A percentile compares a stretch with the other conserved stretches of the same genome.
phyloP scores from a whole-genome alignment of 176 grass and related monocot genomes.

The Triticum turgidum region DNA sequence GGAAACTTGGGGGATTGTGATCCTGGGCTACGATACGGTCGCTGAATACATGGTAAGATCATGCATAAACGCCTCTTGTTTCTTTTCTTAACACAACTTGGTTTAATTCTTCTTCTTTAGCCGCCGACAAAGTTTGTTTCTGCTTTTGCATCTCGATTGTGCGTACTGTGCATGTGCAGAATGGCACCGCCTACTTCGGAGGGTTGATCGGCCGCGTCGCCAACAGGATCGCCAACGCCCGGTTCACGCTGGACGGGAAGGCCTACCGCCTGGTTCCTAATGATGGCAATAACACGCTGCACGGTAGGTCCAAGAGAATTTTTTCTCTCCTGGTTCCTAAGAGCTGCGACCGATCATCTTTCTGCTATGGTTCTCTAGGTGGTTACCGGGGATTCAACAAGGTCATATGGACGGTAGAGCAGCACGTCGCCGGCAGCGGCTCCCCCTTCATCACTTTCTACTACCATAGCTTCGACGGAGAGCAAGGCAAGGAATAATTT shows the following conservation, averaged over 20 bases:
- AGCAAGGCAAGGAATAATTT: slow-evolving; percentile 51
- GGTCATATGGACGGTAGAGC: slow-evolving; percentile 74
- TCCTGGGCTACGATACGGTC: slow-evolving; percentile 79
- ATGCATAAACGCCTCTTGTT: neutral
- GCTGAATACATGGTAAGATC: slow-evolving; percentile 70
- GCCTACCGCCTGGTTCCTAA: slow-evolving; percentile 53
- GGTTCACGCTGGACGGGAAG: slow-evolving; percentile 63
- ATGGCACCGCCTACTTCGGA: slow-evolving; percentile 69
- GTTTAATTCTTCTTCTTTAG: neutral
- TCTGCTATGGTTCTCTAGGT: slow-evolving; percentile 15
- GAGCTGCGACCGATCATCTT: neutral
- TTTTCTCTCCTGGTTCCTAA: neutral
- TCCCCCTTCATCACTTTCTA: slow-evolving; percentile 65
- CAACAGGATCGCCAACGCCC: slow-evolving; percentile 56
- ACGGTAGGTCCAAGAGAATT: slow-evolving; percentile 32
- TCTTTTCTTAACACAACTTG: neutral
- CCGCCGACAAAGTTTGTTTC: neutral
- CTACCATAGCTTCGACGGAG: slow-evolving; percentile 81
- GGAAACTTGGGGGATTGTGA: slow-evolving; percentile 66
- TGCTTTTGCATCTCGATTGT: neutral
- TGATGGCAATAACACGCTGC: slow-evolving; percentile 75
- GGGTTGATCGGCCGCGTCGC: slow-evolving; percentile 82
- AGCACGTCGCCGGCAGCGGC: slow-evolving; percentile 46
- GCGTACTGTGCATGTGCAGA: slow-evolving; percentile 27
- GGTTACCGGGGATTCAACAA: slow-evolving; percentile 75